A percentile compares a stretch with the other conserved stretches of the same genome.
These are phyloP conservation scores for Golubevia pallescens DNA, from an alignment of 1,284 basidiomycete species.

Conservation along the genomic window DNA sequence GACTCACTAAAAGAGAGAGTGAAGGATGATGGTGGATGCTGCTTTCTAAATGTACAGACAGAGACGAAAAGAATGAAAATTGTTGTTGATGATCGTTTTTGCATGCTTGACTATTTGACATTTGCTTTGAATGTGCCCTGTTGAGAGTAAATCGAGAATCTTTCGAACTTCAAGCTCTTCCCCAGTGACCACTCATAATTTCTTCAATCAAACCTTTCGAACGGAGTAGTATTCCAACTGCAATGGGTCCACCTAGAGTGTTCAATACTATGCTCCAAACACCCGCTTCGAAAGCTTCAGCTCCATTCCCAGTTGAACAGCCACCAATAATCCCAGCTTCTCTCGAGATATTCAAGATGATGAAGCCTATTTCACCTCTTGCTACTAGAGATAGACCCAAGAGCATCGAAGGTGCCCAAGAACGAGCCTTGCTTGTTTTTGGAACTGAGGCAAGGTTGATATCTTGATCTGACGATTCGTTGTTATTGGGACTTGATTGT, in stretches of 20 bases:
- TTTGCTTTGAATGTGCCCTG: no score
- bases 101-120: no score
- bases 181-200: not conserved
- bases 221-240: slow-evolving; percentile 26
- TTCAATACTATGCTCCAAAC: slow-evolving; percentile 37
- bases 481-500: not conserved
- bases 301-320: not conserved
- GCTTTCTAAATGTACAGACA: no score
- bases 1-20: not conserved
- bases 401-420: slow-evolving; percentile 28
- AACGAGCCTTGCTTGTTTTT: not conserved
- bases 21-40: no score
- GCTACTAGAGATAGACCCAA: slow-evolving; percentile 29
- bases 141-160: no score
- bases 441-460: no score
- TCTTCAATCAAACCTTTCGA: not conserved
- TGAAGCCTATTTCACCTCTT: slow-evolving; percentile 39
- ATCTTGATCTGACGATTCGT: no score
- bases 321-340: slow-evolving; percentile 13
- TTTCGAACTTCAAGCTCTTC: no score
- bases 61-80: no score
- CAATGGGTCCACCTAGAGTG: slow-evolving; percentile 26
- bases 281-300: slow-evolving; percentile 28
- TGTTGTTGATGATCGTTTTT: no score
- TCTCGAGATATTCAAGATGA: slow-evolving; percentile 25